Percentiles rank a stretch among this genome's conserved stretches.
These are phyloP conservation scores for Mycena maculata DNA, from an alignment of 768 basidiomycete genomes.

Conservation along the genomic window DNA sequence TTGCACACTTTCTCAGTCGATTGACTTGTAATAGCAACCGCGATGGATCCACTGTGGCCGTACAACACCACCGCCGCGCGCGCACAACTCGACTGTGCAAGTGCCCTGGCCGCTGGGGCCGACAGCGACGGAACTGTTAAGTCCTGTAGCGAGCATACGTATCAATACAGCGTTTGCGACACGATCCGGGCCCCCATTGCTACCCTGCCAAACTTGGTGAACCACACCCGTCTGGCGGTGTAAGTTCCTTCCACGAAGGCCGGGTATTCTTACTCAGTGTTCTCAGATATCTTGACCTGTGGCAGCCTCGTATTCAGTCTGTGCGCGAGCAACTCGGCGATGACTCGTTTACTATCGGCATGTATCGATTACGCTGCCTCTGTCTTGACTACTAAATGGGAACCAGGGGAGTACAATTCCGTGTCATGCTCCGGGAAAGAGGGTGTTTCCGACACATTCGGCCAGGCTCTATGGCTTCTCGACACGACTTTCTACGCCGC, in stretches of 20 bases:
- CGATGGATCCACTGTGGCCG: conserved; percentile 63
- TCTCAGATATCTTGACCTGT: conserved; percentile 63
- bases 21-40: conserved; percentile 45
- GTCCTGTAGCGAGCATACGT: conserved; percentile 65
- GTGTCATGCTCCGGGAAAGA: conserved; percentile 64
- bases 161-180: conserved; percentile 64
- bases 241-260: conserved; percentile 37
- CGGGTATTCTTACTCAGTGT: not conserved
- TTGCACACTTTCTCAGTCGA: too few species aligned
- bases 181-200: conserved; percentile 56
- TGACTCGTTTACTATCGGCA: conserved; percentile 62
- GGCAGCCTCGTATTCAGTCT: conserved; percentile 63
- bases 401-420: conserved; percentile 64
- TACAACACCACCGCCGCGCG: conserved; percentile 56
- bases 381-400: not conserved
- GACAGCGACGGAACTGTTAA: conserved; percentile 54
- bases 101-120: conserved; percentile 60
- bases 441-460: conserved; percentile 65
- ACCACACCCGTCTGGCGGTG: conserved; percentile 63
- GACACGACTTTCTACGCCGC: conserved; percentile 61
- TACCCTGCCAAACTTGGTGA: conserved; percentile 63
- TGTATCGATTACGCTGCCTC: not conserved
- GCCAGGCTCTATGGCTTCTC: conserved; percentile 65
- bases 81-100: conserved; percentile 61
- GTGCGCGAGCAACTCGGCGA: conserved; percentile 61